These are phyloP conservation scores for Calvatia gigantea DNA, from an alignment of 768 basidiomycete genomes.

Conservation along the genomic window DNA sequence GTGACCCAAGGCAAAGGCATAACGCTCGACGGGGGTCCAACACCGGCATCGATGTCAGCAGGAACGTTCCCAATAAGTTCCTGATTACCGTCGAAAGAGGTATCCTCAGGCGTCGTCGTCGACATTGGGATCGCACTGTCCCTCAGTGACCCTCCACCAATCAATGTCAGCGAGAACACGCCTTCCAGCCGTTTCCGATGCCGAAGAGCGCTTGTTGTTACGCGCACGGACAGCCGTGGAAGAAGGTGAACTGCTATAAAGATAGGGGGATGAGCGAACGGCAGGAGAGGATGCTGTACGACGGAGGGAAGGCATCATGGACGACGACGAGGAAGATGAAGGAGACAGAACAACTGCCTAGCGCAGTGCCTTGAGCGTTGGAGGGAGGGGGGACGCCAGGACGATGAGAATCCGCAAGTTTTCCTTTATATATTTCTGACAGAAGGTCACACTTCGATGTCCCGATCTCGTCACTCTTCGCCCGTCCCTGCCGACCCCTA, in stretches of 20 bases:
- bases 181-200: slow-evolving; percentile 59
- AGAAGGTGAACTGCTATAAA: slow-evolving; percentile 31
- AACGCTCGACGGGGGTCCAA: slow-evolving; percentile 33
- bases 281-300: slow-evolving; percentile 68
- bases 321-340: slow-evolving; percentile 14
- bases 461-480: slow-evolving; percentile 23
- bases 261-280: slow-evolving; percentile 71
- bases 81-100: slow-evolving; percentile 32
- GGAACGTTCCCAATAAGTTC: slow-evolving; percentile 29
- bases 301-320: slow-evolving; percentile 71
- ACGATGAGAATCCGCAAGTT: slow-evolving; percentile 27
- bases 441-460: slow-evolving; percentile 25
- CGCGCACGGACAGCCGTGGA: slow-evolving; percentile 31
- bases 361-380: slow-evolving; percentile 40
- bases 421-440: slow-evolving; percentile 42
- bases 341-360: slow-evolving; percentile 42
- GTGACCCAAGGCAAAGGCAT: slow-evolving; percentile 28
- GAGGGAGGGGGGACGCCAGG: slow-evolving; percentile 30
- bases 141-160: slow-evolving; percentile 80
- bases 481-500: slow-evolving; percentile 19
- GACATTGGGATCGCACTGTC: slow-evolving; percentile 51
- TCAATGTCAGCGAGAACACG: slow-evolving; percentile 84
- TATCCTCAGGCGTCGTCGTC: slow-evolving; percentile 43
- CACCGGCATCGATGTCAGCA: slow-evolving; percentile 32
- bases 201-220: slow-evolving; percentile 61